Evolutionary conservation across 139 green algal genomes (phyloP).

Genomic region (Coccomyxa sp.): DNA sequence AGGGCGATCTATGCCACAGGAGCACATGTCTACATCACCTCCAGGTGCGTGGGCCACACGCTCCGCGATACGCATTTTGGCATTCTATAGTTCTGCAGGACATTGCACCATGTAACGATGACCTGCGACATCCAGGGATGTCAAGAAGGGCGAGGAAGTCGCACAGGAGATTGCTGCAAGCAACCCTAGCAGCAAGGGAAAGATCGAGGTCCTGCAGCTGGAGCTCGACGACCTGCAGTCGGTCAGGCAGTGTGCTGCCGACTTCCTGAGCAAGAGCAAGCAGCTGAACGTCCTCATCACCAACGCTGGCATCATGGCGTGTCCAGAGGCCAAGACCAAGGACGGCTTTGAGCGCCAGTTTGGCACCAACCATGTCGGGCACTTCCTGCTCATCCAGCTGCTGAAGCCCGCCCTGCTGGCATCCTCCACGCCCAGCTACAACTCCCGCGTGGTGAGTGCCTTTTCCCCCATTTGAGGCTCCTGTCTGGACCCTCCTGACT

Average conservation of each 20-base stretch:
- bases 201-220: conserved; percentile 15
- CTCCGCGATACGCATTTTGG: no score
- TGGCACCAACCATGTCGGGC: conserved; percentile 24
- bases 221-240: conserved; percentile 27
- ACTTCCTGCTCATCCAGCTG: conserved; percentile 26
- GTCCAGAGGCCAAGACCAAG: conserved; percentile 20
- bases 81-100: no score
- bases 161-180: conserved; percentile 4
- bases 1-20: conserved; percentile 15
- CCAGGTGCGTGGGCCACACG: no score
- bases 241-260: conserved; percentile 17
- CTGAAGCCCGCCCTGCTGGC: conserved; percentile 13
- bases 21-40: conserved; percentile 15
- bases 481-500: no score
- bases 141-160: conserved; percentile 13
- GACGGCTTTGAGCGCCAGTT: conserved; percentile 25
- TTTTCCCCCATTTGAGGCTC: no score
- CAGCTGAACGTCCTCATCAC: conserved; percentile 22
- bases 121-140: conserved; percentile 6
- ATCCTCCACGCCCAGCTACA: conserved; percentile 12
- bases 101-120: no score
- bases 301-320: conserved; percentile 28
- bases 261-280: conserved; percentile 19
- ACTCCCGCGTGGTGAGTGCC: conserved; percentile 17
- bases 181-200: background rate